Conservation (phyloP, 768 basidiomycete species). For the Rhizopogon salebrosus region DNA sequence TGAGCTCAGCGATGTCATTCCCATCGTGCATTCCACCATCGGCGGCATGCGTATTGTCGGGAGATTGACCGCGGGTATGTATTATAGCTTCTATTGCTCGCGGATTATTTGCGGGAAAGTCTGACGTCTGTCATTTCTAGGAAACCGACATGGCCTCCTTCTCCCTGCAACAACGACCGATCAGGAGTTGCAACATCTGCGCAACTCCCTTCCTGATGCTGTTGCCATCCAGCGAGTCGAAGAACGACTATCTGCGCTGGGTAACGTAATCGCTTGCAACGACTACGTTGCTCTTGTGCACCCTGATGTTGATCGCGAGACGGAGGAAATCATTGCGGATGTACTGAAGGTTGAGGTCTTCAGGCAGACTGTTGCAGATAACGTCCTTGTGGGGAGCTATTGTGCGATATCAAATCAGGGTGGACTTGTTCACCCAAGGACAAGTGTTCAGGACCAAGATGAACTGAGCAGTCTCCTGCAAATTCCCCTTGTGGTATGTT, state of each 20-base stretch:
- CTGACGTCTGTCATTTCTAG: slow-evolving; percentile 29
- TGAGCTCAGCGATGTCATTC: slow-evolving; percentile 88
- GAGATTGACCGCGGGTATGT: slow-evolving; percentile 81
- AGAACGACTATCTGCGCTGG: slow-evolving; percentile 93
- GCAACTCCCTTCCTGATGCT: slow-evolving; percentile 90
- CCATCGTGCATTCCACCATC: slow-evolving; percentile 94
- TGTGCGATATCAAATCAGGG: slow-evolving; percentile 96
- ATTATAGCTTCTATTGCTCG: neutral
- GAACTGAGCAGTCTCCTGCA: slow-evolving; percentile 92
- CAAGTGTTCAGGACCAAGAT: slow-evolving; percentile 95
- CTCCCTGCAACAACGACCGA: slow-evolving; percentile 95
- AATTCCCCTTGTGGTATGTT: slow-evolving; percentile 86
- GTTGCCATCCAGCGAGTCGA: slow-evolving; percentile 95
- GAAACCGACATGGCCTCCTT: slow-evolving; percentile 95
- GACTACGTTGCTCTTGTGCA: slow-evolving; percentile 99
- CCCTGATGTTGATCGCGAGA: slow-evolving; percentile 96
- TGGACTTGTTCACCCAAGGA: slow-evolving; percentile 96
- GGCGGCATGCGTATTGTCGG: slow-evolving; percentile 93
- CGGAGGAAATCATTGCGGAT: slow-evolving; percentile 99
- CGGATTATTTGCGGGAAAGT: neutral
- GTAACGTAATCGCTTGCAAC: slow-evolving; percentile 98
- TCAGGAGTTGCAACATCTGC: slow-evolving; percentile 96
- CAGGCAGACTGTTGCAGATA: slow-evolving; percentile 93
- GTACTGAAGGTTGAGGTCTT: slow-evolving; percentile 99
- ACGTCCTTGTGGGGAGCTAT: slow-evolving; percentile 95